A percentile compares a stretch with the other conserved stretches of the same genome.
These are phyloP conservation scores for Xylariaceae sp. DNA, from an alignment of 2,329 filamentous ascomycete species.

Conservation along the genomic window DNA sequence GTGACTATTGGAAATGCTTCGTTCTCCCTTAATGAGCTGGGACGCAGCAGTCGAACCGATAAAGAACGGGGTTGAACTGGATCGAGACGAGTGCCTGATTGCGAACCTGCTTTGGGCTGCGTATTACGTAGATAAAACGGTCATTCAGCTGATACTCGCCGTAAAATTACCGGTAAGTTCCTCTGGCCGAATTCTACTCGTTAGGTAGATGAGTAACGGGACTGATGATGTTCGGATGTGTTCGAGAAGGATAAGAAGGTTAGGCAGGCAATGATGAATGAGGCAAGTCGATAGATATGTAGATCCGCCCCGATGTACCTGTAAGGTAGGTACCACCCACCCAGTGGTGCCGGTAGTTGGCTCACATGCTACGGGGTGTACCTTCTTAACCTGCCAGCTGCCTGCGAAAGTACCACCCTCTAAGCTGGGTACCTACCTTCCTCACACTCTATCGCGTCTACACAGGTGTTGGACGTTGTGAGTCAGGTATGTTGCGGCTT, in stretches of 20 bases:
- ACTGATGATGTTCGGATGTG: no score
- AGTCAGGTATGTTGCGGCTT: no score
- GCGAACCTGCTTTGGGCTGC: neutral
- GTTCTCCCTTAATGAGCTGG: neutral
- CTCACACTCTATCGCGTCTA: no score
- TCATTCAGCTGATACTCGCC: neutral
- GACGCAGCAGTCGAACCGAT: neutral
- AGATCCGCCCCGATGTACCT: neutral
- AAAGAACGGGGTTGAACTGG: constrained; percentile 4
- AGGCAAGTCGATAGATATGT: constrained; percentile 7
- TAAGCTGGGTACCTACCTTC: no score
- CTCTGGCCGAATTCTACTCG: neutral
- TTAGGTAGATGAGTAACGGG: no score
- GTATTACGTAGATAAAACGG: neutral
- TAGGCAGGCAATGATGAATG: constrained; percentile 5
- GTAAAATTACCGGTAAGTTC: neutral
- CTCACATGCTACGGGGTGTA: neutral
- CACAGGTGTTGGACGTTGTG: no score
- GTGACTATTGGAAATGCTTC: constrained; percentile 3
- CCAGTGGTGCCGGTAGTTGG: neutral
- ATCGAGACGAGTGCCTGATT: neutral
- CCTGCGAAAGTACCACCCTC: no score
- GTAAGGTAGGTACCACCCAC: no score
- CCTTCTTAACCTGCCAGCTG: neutral
- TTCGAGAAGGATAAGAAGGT: neutral